Percentiles rank a stretch among this genome's conserved stretches.
Conservation (phyloP, 169 alveolate genomes). For the Miamiensis avidus region DNA sequence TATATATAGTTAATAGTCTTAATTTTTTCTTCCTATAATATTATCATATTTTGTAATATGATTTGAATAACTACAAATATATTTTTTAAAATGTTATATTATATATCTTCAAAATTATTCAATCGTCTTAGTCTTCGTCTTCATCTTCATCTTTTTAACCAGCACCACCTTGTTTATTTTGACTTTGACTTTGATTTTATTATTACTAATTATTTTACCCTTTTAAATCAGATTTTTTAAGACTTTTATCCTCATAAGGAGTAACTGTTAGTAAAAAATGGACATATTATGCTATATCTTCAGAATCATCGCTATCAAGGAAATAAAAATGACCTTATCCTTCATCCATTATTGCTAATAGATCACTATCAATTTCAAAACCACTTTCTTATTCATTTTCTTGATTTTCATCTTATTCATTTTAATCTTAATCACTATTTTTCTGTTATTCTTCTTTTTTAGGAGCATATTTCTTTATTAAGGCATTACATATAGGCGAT, state of each 20-base stretch:
- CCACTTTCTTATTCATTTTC: not conserved
- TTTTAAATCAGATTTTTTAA: not conserved
- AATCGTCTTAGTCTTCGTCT: not conserved
- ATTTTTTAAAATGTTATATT: too few species aligned
- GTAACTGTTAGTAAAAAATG: conserved; percentile 63
- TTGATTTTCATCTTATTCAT: conserved; percentile 12
- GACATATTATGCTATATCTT: conserved; percentile 58
- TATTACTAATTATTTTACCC: not conserved
- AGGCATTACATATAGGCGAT: conserved; percentile 27
- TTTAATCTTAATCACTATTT: conserved; percentile 22
- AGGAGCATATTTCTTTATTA: conserved; percentile 16
- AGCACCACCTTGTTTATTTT: not conserved
- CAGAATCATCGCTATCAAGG: conserved; percentile 43
- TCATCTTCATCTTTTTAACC: not conserved
- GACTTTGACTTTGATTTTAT: not conserved
- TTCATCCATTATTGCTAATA: conserved; percentile 15
- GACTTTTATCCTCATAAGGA: conserved; percentile 8
- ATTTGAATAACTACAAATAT: too few species aligned
- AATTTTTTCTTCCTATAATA: too few species aligned
- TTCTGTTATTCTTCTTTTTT: conserved; percentile 24
- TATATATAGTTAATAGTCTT: too few species aligned
- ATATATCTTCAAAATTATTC: too few species aligned
- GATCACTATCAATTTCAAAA: not conserved
- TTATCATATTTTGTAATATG: too few species aligned
- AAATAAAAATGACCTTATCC: conserved; percentile 46